Conservation (phyloP, 1,139 yeast species). For the Fermentozyma sake region DNA sequence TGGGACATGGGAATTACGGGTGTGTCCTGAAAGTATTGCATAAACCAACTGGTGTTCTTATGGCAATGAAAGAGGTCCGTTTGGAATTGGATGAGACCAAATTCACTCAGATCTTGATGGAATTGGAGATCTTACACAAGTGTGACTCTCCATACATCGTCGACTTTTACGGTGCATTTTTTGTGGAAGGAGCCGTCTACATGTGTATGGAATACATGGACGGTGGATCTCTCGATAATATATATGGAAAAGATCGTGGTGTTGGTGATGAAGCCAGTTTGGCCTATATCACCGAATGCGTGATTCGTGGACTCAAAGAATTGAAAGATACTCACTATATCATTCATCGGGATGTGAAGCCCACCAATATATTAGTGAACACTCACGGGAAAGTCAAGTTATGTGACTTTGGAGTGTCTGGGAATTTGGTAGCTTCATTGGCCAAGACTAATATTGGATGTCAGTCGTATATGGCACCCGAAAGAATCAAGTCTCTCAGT, state of each 20-base stretch:
- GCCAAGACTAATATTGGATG: conserved; percentile 98
- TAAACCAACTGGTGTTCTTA: conserved; percentile 85
- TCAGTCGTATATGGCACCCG: conserved; percentile 99
- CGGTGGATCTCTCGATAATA: conserved; percentile 89
- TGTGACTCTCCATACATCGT: conserved; percentile 89
- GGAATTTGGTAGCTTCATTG: conserved; percentile 89
- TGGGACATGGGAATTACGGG: conserved; percentile 95
- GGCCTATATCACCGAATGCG: conserved; percentile 78
- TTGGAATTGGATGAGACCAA: conserved; percentile 87
- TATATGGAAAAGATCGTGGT: conserved; percentile 70
- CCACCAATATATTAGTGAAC: conserved; percentile 84
- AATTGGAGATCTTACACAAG: conserved; percentile 85
- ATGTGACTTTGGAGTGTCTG: conserved; percentile 96
- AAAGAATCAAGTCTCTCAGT: conserved; percentile 62
- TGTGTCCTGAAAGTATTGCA: conserved; percentile 89
- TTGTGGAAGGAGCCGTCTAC: conserved; percentile 95
- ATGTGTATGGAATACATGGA: conserved; percentile 99
- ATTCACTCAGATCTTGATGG: conserved; percentile 93
- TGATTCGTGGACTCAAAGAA: conserved; percentile 76
- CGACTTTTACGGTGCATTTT: conserved; percentile 95
- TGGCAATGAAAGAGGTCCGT: conserved; percentile 98
- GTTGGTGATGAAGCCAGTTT: conserved; percentile 69
- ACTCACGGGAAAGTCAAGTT: conserved; percentile 82
- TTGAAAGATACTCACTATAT: conserved; percentile 85
- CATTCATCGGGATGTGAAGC: conserved; percentile 96